Percentiles rank a stretch among this genome's conserved stretches.
These are phyloP conservation scores for Pythium apleroticum DNA, from an alignment of 352 stramenopile genomes.

Conservation along the genomic window DNA sequence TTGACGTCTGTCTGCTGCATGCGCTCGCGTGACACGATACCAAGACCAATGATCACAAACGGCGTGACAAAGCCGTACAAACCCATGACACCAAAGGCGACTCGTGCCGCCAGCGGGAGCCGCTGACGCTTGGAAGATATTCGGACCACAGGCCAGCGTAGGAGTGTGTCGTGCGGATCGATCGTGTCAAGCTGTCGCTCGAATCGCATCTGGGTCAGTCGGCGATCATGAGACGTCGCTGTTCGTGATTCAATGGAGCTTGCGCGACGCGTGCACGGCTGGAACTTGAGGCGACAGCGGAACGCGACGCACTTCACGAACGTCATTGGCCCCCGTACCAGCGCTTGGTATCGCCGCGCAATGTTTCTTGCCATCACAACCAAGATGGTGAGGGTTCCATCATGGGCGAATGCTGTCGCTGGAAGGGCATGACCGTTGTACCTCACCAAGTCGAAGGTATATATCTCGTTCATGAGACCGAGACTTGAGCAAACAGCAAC, in stretches of 20 bases:
- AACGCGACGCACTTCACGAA: neutral
- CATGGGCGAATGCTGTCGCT: neutral
- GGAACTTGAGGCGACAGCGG: neutral
- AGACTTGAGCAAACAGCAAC: neutral
- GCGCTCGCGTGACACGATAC: neutral
- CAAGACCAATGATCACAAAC: conserved; percentile 1
- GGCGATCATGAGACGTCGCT: neutral
- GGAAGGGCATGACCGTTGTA: conserved; percentile 8
- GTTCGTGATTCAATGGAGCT: neutral
- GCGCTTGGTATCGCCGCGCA: neutral
- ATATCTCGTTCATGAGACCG: neutral
- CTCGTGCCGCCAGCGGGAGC: neutral
- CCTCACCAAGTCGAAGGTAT: neutral
- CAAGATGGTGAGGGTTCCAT: neutral
- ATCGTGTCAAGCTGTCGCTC: neutral
- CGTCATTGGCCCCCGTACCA: neutral
- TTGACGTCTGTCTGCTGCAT: neutral
- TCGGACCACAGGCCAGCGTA: neutral
- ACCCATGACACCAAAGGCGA: neutral
- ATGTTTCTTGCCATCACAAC: conserved; percentile 1
- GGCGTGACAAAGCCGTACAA: neutral
- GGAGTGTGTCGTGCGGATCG: neutral
- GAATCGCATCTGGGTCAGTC: neutral
- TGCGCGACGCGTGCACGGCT: neutral
- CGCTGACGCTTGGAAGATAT: neutral